Evolutionary conservation across 208 protist genomes (phyloP).

Genomic region (Tritrichomonas foetus): DNA sequence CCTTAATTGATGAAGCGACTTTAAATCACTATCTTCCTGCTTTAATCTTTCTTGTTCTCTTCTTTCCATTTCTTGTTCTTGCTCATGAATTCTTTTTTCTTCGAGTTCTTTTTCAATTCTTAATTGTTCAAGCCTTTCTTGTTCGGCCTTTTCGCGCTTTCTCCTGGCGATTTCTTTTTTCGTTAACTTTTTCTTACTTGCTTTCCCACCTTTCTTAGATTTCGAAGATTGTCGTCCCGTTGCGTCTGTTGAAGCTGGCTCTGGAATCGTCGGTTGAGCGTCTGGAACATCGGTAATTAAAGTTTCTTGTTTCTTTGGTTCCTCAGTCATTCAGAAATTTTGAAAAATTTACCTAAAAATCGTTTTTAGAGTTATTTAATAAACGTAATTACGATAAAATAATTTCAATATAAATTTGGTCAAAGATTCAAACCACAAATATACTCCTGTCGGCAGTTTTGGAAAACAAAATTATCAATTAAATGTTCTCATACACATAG

Average conservation of each 20-base stretch:
- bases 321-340: too few relatives aligned
- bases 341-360: too few relatives aligned
- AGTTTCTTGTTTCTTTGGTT: background rate
- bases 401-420: too few relatives aligned
- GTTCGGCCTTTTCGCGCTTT: background rate
- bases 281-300: background rate
- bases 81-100: background rate
- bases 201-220: background rate
- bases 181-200: background rate
- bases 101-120: background rate
- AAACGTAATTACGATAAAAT: too few relatives aligned
- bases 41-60: background rate
- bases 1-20: background rate
- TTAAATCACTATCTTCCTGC: background rate
- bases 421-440: too few relatives aligned
- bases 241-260: background rate
- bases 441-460: too few relatives aligned
- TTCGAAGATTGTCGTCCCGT: background rate
- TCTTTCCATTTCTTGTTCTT: constrained; percentile 17
- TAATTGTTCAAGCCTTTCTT: background rate
- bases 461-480: too few relatives aligned
- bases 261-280: background rate
- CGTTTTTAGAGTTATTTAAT: too few relatives aligned
- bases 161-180: background rate
- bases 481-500: too few relatives aligned